Percentiles rank a stretch among this genome's conserved stretches.
These are phyloP conservation scores for Verticillium isaacii DNA, from an alignment of 2,329 filamentous ascomycete genomes.

Conservation along the genomic window DNA sequence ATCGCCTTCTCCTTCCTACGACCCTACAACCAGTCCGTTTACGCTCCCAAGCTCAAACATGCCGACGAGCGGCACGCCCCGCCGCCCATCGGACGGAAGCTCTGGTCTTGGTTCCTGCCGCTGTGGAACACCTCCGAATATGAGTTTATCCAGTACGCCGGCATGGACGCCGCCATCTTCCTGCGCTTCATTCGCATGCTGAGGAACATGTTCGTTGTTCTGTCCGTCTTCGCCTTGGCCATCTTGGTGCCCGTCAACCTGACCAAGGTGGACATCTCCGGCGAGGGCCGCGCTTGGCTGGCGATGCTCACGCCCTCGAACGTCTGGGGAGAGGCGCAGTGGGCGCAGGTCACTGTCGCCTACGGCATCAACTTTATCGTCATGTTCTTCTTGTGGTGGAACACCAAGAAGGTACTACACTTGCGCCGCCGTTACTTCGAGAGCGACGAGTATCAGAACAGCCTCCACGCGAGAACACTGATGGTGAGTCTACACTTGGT, in stretches of 20 bases:
- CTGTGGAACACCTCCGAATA: constrained; percentile 74
- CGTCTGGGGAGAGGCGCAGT: constrained; percentile 47
- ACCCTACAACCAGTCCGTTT: constrained; percentile 87
- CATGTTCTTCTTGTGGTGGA: constrained; percentile 81
- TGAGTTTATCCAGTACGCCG: constrained; percentile 73
- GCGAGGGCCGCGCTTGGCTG: constrained; percentile 40
- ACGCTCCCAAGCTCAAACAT: constrained; percentile 90
- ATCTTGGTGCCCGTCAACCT: constrained; percentile 82
- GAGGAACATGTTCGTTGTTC: constrained; percentile 76
- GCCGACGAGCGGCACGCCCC: constrained; percentile 87
- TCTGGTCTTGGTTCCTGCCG: constrained; percentile 82
- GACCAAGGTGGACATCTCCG: constrained; percentile 35
- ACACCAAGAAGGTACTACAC: constrained; percentile 69
- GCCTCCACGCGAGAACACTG: constrained; percentile 70
- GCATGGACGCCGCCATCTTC: constrained; percentile 88
- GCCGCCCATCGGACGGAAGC: constrained; percentile 77
- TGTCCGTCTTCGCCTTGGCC: constrained; percentile 68
- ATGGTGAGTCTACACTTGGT: constrained; percentile 45
- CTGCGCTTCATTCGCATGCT: constrained; percentile 87
- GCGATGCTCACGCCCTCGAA: constrained; percentile 55
- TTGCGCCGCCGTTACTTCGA: constrained; percentile 78
- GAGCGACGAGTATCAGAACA: constrained; percentile 81
- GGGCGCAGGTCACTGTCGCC: constrained; percentile 54
- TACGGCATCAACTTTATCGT: constrained; percentile 71
- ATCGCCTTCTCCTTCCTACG: constrained; percentile 83